Evolutionary conservation across 1,139 yeast genomes (phyloP).

Genomic region (Petasospora rhodanensis): DNA sequence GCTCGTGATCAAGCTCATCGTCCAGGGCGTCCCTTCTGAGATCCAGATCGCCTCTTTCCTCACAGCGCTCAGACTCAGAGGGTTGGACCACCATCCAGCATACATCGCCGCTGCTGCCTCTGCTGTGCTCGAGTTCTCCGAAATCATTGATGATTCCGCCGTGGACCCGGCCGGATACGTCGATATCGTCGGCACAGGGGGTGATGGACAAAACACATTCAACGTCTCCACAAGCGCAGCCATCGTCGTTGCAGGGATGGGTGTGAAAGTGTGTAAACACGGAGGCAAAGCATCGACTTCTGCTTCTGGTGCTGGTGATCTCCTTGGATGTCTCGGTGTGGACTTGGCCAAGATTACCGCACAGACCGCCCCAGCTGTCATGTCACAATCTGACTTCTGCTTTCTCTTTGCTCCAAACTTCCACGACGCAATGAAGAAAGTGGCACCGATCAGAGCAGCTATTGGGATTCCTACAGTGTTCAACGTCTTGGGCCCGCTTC

Average conservation of each 20-base stretch:
- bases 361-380: conserved; percentile 59
- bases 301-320: conserved; percentile 88
- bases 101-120: conserved; percentile 82
- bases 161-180: conserved; percentile 55
- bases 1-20: conserved; percentile 54
- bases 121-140: conserved; percentile 61
- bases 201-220: conserved; percentile 95
- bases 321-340: conserved; percentile 71
- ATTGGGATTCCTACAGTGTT: conserved; percentile 90
- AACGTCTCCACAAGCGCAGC: conserved; percentile 95
- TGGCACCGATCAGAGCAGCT: conserved; percentile 69
- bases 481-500: conserved; percentile 86
- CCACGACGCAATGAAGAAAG: conserved; percentile 88
- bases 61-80: conserved; percentile 66
- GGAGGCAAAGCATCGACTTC: conserved; percentile 98
- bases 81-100: conserved; percentile 77
- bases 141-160: conserved; percentile 37
- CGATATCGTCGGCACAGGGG: conserved; percentile 97
- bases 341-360: conserved; percentile 66
- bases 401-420: conserved; percentile 91
- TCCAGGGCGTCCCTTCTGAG: conserved; percentile 57
- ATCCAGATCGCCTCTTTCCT: conserved; percentile 76
- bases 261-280: conserved; percentile 77
- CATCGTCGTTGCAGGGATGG: conserved; percentile 90
- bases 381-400: conserved; percentile 51